phyloP scores from a whole-genome alignment of 495 filamentous ascomycete genomes.

The Daldinia grandis region DNA sequence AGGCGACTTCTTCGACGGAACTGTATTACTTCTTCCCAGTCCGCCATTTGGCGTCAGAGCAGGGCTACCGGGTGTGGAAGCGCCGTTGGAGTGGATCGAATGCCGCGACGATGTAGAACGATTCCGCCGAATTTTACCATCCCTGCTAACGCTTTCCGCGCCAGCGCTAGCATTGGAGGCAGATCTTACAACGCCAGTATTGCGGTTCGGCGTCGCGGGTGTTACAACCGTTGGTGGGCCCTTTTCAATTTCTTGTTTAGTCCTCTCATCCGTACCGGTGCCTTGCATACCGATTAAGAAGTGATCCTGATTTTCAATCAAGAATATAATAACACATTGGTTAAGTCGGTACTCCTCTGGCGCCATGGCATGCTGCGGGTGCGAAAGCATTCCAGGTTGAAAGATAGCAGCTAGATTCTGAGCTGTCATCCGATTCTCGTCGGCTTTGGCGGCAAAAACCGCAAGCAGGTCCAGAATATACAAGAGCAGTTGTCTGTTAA shows the following conservation, averaged over 20 bases:
- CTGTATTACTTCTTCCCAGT: constrained; percentile 89
- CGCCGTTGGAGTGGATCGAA: constrained; percentile 73
- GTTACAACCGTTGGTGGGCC: constrained; percentile 63
- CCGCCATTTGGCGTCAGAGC: constrained; percentile 65
- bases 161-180: constrained; percentile 87
- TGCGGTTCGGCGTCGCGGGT: constrained; percentile 62
- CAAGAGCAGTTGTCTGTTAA: constrained; percentile 93
- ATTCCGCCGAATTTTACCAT: constrained; percentile 80
- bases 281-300: constrained; percentile 95
- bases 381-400: constrained; percentile 93
- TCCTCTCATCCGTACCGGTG: constrained; percentile 86
- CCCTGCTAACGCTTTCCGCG: constrained; percentile 83
- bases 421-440: constrained; percentile 95
- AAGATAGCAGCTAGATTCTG: constrained; percentile 97
- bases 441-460: constrained; percentile 96
- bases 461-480: constrained; percentile 98
- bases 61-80: constrained; percentile 76
- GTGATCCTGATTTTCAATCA: constrained; percentile 95
- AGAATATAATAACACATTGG: constrained; percentile 95
- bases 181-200: constrained; percentile 70
- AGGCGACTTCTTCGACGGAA: constrained; percentile 92
- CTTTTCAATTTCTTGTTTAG: constrained; percentile 82
- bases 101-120: constrained; percentile 75
- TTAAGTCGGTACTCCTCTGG: constrained; percentile 93
- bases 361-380: constrained; percentile 93